Evolutionary conservation across 2,329 filamentous ascomycete genomes (phyloP).

Genomic region (Aciculosporium take): DNA sequence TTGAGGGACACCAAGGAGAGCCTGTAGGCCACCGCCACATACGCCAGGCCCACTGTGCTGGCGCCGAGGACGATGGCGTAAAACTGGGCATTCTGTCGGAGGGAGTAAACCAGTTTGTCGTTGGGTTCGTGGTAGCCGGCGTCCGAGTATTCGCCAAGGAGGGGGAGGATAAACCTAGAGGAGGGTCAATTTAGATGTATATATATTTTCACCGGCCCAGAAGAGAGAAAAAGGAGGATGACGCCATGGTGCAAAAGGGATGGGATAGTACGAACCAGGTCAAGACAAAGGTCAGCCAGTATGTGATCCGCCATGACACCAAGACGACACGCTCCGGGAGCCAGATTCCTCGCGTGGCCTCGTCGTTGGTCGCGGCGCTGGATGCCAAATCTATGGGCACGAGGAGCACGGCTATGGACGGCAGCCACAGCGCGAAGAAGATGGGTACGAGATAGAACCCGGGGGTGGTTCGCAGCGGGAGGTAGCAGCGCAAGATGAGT

Average conservation of each 20-base stretch:
- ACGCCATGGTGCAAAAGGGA: too few relatives aligned
- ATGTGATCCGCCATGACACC: slow-evolving; percentile 86
- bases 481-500: slow-evolving; percentile 74
- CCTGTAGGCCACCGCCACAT: slow-evolving; percentile 68
- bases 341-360: slow-evolving; percentile 68
- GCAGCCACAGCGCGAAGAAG: slow-evolving; percentile 89
- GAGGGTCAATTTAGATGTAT: not conserved
- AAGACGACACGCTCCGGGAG: slow-evolving; percentile 63
- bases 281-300: slow-evolving; percentile 91
- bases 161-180: slow-evolving; percentile 68
- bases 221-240: too few relatives aligned
- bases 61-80: slow-evolving; percentile 65
- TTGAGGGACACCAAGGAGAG: slow-evolving; percentile 62
- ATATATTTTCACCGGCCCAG: too few relatives aligned
- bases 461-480: slow-evolving; percentile 80
- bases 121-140: slow-evolving; percentile 81
- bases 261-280: slow-evolving; percentile 78
- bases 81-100: slow-evolving; percentile 78
- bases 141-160: slow-evolving; percentile 89
- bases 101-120: slow-evolving; percentile 67
- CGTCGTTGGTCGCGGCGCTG: slow-evolving; percentile 58
- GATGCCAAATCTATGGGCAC: slow-evolving; percentile 94
- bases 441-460: slow-evolving; percentile 82
- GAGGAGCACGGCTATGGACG: slow-evolving; percentile 77
- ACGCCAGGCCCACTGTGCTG: slow-evolving; percentile 59